These are phyloP conservation scores for Colletotrichum destructivum DNA, from an alignment of 2,329 filamentous ascomycete genomes.

Conservation along the genomic window DNA sequence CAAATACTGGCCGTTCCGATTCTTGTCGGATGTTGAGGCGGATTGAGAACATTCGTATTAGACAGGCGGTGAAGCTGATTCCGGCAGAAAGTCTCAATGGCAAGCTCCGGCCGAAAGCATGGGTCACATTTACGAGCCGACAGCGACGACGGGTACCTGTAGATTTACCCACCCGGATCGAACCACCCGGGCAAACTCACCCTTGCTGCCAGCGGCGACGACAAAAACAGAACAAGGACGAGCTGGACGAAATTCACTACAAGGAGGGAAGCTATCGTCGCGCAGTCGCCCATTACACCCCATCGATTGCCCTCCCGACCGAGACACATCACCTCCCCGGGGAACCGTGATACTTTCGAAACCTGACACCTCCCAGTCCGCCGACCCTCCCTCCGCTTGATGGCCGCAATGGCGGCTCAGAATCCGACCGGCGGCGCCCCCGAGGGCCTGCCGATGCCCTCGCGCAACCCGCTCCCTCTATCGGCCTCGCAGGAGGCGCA, in stretches of 20 bases:
- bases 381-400: slow-evolving; percentile 40
- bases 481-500: slow-evolving; percentile 86
- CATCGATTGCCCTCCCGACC: not conserved
- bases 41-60: not conserved
- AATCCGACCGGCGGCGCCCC: slow-evolving; percentile 48
- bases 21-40: not conserved
- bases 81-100: slow-evolving; percentile 40
- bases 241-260: not conserved
- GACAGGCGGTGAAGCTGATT: slow-evolving; percentile 22
- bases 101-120: slow-evolving; percentile 39
- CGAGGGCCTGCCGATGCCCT: slow-evolving; percentile 63
- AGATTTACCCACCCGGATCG: slow-evolving; percentile 32
- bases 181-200: slow-evolving; percentile 33
- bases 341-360: not conserved
- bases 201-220: not conserved
- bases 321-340: not conserved
- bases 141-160: slow-evolving; percentile 14
- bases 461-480: slow-evolving; percentile 85
- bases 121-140: slow-evolving; percentile 11
- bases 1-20: not conserved
- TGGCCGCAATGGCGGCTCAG: slow-evolving; percentile 60
- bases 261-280: not conserved
- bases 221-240: not conserved
- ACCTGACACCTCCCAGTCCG: not conserved
- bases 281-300: not conserved